Evolutionary conservation across 1,284 basidiomycete genomes (phyloP).

Genomic region (Stygiomarasmius scandens): DNA sequence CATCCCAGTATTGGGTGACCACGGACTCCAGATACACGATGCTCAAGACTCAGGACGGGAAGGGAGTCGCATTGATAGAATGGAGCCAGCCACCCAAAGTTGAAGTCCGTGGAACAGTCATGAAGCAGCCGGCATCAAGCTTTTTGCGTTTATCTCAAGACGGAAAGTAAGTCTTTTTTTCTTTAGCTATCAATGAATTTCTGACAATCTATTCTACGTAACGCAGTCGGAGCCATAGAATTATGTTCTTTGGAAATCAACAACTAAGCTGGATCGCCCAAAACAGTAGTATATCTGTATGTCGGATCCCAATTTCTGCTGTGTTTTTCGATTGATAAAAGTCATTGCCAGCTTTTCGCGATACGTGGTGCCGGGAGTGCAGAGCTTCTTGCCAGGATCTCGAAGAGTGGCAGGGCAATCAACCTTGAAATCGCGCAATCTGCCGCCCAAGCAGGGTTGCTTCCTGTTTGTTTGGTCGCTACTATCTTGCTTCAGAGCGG

Average conservation of each 20-base stretch:
- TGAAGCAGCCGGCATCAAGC: conserved; percentile 38
- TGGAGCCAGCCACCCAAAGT: conserved; percentile 47
- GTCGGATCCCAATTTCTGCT: conserved; percentile 21
- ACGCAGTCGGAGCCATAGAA: conserved; percentile 34
- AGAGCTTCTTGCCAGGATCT: conserved; percentile 32
- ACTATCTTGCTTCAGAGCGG: conserved; percentile 35
- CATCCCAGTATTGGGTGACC: conserved; percentile 31
- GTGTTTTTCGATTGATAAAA: neutral
- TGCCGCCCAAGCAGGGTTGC: conserved; percentile 33
- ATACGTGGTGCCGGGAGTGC: conserved; percentile 9
- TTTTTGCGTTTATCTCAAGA: conserved; percentile 50
- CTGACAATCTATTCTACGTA: no score
- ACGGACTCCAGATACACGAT: conserved; percentile 46
- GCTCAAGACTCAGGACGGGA: conserved; percentile 42
- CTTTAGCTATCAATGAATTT: no score
- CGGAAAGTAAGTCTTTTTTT: conserved; percentile 37
- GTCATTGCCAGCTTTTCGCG: conserved; percentile 14
- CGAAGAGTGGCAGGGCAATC: conserved; percentile 23
- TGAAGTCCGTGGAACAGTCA: conserved; percentile 43
- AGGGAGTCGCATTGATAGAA: conserved; percentile 46
- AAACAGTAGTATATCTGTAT: conserved; percentile 32
- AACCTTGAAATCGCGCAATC: conserved; percentile 32
- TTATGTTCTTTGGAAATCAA: conserved; percentile 43
- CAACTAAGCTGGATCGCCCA: conserved; percentile 24
- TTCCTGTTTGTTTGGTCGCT: conserved; percentile 31